phyloP scores from a whole-genome alignment of 2,329 filamentous ascomycete species.

The Talaromyces marneffei region DNA sequence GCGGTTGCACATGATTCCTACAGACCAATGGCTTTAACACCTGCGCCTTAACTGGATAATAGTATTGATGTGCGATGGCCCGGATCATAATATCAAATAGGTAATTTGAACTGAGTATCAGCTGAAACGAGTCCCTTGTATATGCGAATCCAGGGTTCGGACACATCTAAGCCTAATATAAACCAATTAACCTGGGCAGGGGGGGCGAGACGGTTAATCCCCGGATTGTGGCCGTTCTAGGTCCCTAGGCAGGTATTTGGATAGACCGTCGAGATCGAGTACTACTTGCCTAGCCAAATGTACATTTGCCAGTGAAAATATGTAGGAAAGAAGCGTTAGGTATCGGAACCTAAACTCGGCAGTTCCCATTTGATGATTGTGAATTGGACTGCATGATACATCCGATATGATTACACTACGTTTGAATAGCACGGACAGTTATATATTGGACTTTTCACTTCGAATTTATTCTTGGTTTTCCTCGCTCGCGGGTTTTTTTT shows the following conservation, averaged over 20 bases:
- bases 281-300: neutral
- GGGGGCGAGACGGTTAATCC: neutral
- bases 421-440: neutral
- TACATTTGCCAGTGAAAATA: too few species aligned
- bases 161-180: neutral
- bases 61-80: neutral
- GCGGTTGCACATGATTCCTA: conserved; percentile 1
- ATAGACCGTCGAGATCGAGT: neutral
- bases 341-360: neutral
- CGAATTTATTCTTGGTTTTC: neutral
- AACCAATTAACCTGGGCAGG: neutral
- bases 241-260: neutral
- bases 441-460: neutral
- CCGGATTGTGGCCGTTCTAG: neutral
- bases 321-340: neutral
- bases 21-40: neutral
- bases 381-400: neutral
- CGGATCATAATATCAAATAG: neutral
- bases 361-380: neutral
- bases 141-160: neutral
- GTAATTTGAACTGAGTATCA: neutral
- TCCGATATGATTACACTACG: neutral
- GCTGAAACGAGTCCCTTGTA: neutral
- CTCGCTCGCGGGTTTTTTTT: neutral
- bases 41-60: neutral